Evolutionary conservation across 208 protist genomes (phyloP), one percentile per base, ranked within the genome.

Genomic region (Trichomonas gallinae): DNA sequence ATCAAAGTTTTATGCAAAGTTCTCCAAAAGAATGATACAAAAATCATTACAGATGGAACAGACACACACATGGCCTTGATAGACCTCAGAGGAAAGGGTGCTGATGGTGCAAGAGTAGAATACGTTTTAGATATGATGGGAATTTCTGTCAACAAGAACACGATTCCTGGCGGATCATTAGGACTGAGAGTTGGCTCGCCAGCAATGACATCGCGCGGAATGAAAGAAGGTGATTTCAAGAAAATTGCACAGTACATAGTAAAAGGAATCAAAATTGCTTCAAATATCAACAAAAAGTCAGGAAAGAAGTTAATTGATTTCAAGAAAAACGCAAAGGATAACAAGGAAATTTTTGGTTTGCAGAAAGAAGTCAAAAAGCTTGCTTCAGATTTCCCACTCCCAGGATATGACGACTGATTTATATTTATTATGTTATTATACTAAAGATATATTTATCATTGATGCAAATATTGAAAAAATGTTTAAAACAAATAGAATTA

Each of bases 51-150:
- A 0, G 98, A 98, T 48, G 99, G 99, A 93, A 99, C 99, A 6
- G 99, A 99, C 96, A 99, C 99, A 97, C 99, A 99, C 97, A 97
- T 99, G 38, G 96, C 99, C 15, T 98, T 99, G 26, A 99, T 98
- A 98, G 99, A 99, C 97, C 97, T 99, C 34, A 98, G 99, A 85
- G 98, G 98, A 96, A 98, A 99, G 63, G 98, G 98, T 4, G 46
- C 99, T 45, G 99, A 98, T 15, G 99, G 99, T 88, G 98, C 97
- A 97, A 99, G 99, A 97, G 46, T 99, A 58, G 99, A 99, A 72
- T 82, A 40, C 34, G 38, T 96, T 40, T 96, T 96, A 23, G 98
- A 99, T 96, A 96, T 96, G 51, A 97, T 98, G 38, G 97, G 97
- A 96, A 99, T 99, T 97, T 98, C 98, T 0, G 97, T 98, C 38